Conservation (phyloP, 306 rosid species). For the Vigna hirtella region DNA sequence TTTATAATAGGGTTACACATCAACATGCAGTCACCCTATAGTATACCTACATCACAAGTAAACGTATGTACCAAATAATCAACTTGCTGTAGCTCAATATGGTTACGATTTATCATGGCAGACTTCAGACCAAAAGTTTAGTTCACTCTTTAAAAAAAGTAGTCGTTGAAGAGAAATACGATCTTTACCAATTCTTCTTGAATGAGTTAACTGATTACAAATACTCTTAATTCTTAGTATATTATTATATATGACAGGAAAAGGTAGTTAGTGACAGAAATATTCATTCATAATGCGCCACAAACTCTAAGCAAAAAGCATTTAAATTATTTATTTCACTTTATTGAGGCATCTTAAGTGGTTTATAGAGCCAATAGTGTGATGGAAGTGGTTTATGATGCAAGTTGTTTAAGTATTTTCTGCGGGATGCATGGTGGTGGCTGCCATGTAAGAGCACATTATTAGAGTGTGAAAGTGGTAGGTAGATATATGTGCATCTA, state of each 20-base stretch:
- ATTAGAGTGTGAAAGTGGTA: constrained; percentile 39
- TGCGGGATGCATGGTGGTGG: constrained; percentile 49
- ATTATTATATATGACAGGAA: neutral
- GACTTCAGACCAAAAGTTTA: neutral
- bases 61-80: neutral
- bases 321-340: constrained; percentile 1
- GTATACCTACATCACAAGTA: neutral
- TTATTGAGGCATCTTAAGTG: constrained; percentile 10
- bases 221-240: neutral
- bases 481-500: constrained; percentile 46
- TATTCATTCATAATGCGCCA: constrained; percentile 20
- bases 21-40: constrained; percentile 11
- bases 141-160: neutral
- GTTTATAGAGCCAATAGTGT: constrained; percentile 19
- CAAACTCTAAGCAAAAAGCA: constrained; percentile 5
- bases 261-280: neutral
- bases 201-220: neutral
- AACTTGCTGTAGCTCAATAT: neutral
- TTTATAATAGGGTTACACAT: constrained; percentile 1
- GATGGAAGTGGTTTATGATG: neutral
- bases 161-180: too few relatives aligned
- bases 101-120: neutral
- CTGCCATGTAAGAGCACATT: constrained; percentile 63
- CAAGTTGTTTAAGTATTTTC: neutral
- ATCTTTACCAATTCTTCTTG: too few relatives aligned